phyloP scores from a whole-genome alignment of 1,284 basidiomycete species.

The Ceratorhiza oryzae-sativae region DNA sequence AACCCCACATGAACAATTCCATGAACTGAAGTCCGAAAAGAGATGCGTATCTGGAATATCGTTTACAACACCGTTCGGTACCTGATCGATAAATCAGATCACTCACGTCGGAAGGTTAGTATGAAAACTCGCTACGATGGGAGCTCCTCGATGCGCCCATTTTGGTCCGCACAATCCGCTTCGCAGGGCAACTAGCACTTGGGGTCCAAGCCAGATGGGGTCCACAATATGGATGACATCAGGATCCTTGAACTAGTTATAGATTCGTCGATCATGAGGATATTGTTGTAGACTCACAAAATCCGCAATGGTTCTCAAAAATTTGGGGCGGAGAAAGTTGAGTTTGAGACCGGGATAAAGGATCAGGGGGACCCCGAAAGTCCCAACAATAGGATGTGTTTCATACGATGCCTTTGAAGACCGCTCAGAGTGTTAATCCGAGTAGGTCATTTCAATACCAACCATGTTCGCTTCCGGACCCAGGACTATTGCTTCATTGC shows the following conservation, averaged over 20 bases:
- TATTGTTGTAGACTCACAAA: constrained; percentile 46
- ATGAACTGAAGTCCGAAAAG: constrained; percentile 37
- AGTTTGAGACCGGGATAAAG: constrained; percentile 63
- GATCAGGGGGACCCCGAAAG: constrained; percentile 60
- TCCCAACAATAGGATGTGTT: constrained; percentile 61
- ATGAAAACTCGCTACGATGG: constrained; percentile 61
- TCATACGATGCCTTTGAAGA: constrained; percentile 54
- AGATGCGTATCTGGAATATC: not conserved
- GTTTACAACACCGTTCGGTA: constrained; percentile 45
- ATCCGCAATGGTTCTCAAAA: constrained; percentile 56
- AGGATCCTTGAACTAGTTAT: constrained; percentile 51
- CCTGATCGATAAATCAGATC: constrained; percentile 53
- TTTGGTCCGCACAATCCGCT: constrained; percentile 53
- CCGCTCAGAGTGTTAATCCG: not conserved
- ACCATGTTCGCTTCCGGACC: constrained; percentile 60
- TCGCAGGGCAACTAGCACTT: constrained; percentile 54
- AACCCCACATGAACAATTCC: constrained; percentile 39
- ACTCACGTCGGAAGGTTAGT: constrained; percentile 57
- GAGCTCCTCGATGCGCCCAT: constrained; percentile 50
- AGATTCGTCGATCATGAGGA: not conserved
- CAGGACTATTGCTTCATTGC: constrained; percentile 61
- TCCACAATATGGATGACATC: constrained; percentile 62
- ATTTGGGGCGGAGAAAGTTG: constrained; percentile 63
- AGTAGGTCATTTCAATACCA: not conserved
- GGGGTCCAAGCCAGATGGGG: constrained; percentile 63